A percentile compares a stretch with the other conserved stretches of the same genome.
Evolutionary conservation across 345 rosid genomes (phyloP).

Genomic region (Euphorbia pulcherrima): DNA sequence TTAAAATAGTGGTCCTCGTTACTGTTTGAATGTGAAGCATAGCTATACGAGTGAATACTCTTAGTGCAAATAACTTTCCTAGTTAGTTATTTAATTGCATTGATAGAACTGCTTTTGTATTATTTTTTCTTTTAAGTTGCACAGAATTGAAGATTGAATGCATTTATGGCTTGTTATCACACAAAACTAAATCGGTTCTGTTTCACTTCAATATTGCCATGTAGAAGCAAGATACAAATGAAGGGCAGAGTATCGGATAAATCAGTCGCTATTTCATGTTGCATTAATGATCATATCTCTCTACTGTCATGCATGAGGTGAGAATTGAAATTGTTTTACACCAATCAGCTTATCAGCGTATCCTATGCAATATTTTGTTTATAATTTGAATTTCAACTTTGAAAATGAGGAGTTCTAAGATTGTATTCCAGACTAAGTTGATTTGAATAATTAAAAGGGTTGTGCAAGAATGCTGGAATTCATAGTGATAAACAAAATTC

Average conservation of each 20-base stretch:
- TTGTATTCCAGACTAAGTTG: neutral
- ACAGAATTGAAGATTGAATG: no score
- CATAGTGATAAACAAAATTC: no score
- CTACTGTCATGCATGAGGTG: neutral
- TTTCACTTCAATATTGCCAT: neutral
- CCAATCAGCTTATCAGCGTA: neutral
- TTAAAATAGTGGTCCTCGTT: no score
- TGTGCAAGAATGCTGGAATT: neutral
- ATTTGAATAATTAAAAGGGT: slow-evolving; percentile 1
- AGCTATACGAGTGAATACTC: no score
- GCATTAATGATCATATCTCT: neutral
- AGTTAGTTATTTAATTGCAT: no score
- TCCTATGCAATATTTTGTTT: neutral
- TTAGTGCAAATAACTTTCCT: no score
- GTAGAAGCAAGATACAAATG: neutral
- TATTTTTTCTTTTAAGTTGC: no score
- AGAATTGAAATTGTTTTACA: neutral
- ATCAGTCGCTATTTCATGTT: neutral
- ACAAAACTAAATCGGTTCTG: no score
- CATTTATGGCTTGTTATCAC: no score
- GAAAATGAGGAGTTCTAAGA: neutral
- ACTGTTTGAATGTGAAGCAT: no score
- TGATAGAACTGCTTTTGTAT: no score
- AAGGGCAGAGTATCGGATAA: neutral
- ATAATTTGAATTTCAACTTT: slow-evolving; percentile 6